Base-by-base conservation (phyloP, 2,329 filamentous ascomycete species). In the Sarocladiaceae sp. region DNA sequence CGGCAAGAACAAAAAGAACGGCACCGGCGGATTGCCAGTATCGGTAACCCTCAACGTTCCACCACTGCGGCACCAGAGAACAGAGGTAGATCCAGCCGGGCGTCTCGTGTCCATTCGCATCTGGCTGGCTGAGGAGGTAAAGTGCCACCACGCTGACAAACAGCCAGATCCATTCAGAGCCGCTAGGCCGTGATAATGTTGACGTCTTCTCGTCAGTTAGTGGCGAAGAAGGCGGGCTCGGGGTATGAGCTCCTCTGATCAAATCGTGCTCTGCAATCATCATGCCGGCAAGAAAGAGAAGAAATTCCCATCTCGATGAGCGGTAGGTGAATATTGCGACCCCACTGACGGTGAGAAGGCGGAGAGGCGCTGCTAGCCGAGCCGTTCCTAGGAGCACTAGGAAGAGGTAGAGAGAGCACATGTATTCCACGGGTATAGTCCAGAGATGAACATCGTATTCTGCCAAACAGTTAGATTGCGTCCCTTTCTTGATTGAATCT, bases 341-440 rank as follows among this genome's bases (percentile, higher is more conserved):
- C 2, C 59, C 45, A 13, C 51, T 55, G 11, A 79, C 53, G n/a
- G 65, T 62, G 18, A 66, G 48, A 23, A 73, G 60, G 16, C 78
- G 65, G 34, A 68, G 51, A 18, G 47, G 46, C 10, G 61, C 65
- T 29, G 65, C 65, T 24, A 78, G 55, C 20, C 71, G 64, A 5
- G 72, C 71, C 9, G 72, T 67, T 16, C 67, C 76, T 3, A 78
- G 47, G 18, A 78, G 58, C 11, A 68, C 64, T 6, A 80, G 58
- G 56, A 80, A 81, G 9, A 81, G 65, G 47, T 75, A 66, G 55
- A 82, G 69, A 2, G 74, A 78, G 56, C 72, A 75, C 47, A 73
- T 67, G 53, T 77, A 79, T 56, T 82, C 78, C 37, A 79, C 69
- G 3, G 78, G 77, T 33, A 82, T 80, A 4, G 78, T 81, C 78